These are phyloP conservation scores for Paraphaeosphaeria sporulosa DNA, from an alignment of 2,329 filamentous ascomycete genomes.

Conservation along the genomic window DNA sequence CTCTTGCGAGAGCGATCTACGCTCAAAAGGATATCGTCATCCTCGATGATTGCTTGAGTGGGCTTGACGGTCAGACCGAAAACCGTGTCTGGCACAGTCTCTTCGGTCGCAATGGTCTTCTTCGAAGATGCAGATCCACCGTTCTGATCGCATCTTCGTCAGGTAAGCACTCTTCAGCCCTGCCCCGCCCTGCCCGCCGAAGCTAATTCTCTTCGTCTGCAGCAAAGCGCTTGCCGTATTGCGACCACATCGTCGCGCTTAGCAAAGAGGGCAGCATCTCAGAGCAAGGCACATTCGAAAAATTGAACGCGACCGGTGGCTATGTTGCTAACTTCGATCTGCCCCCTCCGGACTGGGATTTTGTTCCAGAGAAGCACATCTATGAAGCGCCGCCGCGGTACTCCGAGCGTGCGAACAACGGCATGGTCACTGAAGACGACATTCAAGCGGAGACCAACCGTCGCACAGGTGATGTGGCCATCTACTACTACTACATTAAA, in stretches of 20 bases:
- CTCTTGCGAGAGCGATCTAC: constrained; percentile 63
- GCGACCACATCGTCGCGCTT: constrained; percentile 54
- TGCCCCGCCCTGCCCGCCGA: neutral
- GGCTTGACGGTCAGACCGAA: constrained; percentile 59
- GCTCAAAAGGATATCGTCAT: constrained; percentile 57
- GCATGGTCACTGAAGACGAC: constrained; percentile 38
- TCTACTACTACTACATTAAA: constrained; percentile 44
- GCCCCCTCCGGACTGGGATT: constrained; percentile 40
- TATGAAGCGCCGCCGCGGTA: constrained; percentile 43
- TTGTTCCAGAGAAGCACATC: constrained; percentile 35
- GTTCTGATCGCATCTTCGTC: constrained; percentile 46
- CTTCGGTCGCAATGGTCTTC: constrained; percentile 55
- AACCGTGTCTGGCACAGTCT: constrained; percentile 58
- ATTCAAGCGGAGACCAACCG: constrained; percentile 41
- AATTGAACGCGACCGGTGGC: constrained; percentile 41
- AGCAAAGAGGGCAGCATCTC: constrained; percentile 42
- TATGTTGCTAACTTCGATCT: constrained; percentile 48
- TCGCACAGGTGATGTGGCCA: constrained; percentile 41
- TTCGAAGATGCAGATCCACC: constrained; percentile 49
- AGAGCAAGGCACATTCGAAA: constrained; percentile 52
- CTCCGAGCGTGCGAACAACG: constrained; percentile 29
- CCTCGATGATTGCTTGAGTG: constrained; percentile 62
- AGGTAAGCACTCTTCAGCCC: constrained; percentile 23
- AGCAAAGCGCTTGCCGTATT: constrained; percentile 48
- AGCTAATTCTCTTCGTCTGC: constrained; percentile 1